Evolutionary conservation across 2,329 filamentous ascomycete species (phyloP), one percentile per base, ranked within the genome.

Genomic region (Chrysoporthe cubensis): DNA sequence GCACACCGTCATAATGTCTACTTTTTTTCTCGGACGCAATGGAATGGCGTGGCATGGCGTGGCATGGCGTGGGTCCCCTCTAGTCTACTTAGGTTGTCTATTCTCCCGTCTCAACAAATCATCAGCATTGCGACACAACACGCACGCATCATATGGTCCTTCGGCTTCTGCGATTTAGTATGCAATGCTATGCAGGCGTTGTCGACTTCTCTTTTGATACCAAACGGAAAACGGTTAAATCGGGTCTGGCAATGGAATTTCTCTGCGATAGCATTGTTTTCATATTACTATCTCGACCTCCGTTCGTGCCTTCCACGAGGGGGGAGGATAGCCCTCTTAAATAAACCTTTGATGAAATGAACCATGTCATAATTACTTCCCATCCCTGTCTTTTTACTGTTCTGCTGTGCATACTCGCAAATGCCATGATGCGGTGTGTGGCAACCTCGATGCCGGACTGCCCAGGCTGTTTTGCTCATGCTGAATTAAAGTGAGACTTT

Each of bases 1-100:
- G 62, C 11, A 64, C 14, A 59, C 52, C 44, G 60, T 62, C 68
- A 68, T 69, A 69, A 69, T 69, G 68, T 68, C 59, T 69, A 69
- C 68, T 69, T 64, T 60, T 62, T 54, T 32, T 50, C 13, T 58
- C 26, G 43, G 42, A 48, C 43, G 59, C 42, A 46, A 46, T 26
- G 54, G 40, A 58, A 32, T 48, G 63, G 63, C 63, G 56, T 50
- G 63, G 63, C 52, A 58, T 57, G 63, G 63, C 52, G 54, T 13
- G 40, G 52, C 54, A 65, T 58, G 52, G 62, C 57, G 44, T 60
- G 37, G n/a, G 57, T 18, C 21, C n/a, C 57, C n/a, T 37, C n/a
- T 48, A 62, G 40, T 57, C 43, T 42, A 34, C 46, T 62, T 57
- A 57, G 40, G 46, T 50, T 66, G 43, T 50, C 59, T 34, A 40